These are phyloP conservation scores for Fragilaria radians DNA, from an alignment of 108 stramenopile genomes.

Conservation along the genomic window DNA sequence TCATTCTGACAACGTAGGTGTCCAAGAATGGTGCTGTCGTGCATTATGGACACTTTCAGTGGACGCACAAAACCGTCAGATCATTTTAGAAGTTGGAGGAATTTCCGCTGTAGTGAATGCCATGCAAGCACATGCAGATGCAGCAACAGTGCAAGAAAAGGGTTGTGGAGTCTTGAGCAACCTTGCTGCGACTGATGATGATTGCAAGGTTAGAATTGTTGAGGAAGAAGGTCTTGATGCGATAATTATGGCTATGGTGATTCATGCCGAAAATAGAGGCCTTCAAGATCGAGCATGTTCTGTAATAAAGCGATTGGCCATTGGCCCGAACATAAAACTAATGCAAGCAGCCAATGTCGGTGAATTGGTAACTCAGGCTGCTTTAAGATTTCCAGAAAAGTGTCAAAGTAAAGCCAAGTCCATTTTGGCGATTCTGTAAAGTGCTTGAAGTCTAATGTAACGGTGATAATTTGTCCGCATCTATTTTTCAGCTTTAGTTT, in stretches of 20 bases:
- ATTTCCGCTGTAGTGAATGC: conserved; percentile 51
- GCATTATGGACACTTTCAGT: conserved; percentile 52
- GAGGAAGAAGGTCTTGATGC: conserved; percentile 60
- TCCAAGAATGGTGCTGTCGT: conserved; percentile 51
- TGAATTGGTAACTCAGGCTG: conserved; percentile 39
- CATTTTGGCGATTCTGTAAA: neutral
- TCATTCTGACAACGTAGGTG: conserved; percentile 43
- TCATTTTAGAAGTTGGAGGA: conserved; percentile 39
- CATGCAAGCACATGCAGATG: conserved; percentile 57
- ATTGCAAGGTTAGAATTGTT: conserved; percentile 48
- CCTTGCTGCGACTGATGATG: conserved; percentile 37
- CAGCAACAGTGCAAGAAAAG: conserved; percentile 55
- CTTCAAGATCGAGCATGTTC: conserved; percentile 55
- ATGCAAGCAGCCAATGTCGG: conserved; percentile 52
- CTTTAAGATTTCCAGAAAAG: conserved; percentile 39
- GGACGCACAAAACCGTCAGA: conserved; percentile 14
- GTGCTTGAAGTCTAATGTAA: too few species aligned
- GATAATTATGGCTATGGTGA: conserved; percentile 69
- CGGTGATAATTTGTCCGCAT: too few species aligned
- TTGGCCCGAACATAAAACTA: conserved; percentile 37
- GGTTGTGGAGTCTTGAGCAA: conserved; percentile 63
- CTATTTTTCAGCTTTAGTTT: too few species aligned
- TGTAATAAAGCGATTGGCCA: conserved; percentile 39
- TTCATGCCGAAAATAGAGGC: conserved; percentile 39
- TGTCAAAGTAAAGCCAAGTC: conserved; percentile 33